Evolutionary conservation across 768 basidiomycete species (phyloP).

Genomic region (Lactarius sp.): DNA sequence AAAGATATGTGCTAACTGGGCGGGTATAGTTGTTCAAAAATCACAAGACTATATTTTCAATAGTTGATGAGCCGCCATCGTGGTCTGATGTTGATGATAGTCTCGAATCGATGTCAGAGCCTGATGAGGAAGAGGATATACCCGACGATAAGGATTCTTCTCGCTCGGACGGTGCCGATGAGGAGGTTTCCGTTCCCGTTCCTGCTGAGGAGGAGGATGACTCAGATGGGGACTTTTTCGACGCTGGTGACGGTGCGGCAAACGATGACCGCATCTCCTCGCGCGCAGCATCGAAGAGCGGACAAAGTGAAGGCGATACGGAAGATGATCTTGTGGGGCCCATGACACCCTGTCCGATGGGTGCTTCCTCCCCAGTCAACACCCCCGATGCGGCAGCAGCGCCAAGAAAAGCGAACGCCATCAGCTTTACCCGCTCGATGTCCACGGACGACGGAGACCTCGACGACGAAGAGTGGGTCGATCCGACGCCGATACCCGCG

Average conservation of each 20-base stretch:
- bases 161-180: slow-evolving; percentile 5
- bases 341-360: slow-evolving; percentile 55
- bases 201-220: slow-evolving; percentile 33
- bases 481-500: slow-evolving; percentile 48
- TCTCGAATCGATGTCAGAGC: slow-evolving; percentile 78
- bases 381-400: slow-evolving; percentile 13
- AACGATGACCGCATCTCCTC: slow-evolving; percentile 40
- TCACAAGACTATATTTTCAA: slow-evolving; percentile 69
- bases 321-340: slow-evolving; percentile 71
- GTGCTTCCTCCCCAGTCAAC: slow-evolving; percentile 27
- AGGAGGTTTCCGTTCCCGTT: slow-evolving; percentile 27
- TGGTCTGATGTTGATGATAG: slow-evolving; percentile 80
- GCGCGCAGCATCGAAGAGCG: slow-evolving; percentile 34
- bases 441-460: slow-evolving; percentile 37
- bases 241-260: slow-evolving; percentile 36
- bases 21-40: slow-evolving; percentile 38
- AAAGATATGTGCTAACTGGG: not conserved
- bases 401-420: slow-evolving; percentile 31
- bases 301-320: slow-evolving; percentile 55
- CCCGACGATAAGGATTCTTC: slow-evolving; percentile 39
- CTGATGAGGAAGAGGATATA: slow-evolving; percentile 58
- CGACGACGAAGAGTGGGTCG: slow-evolving; percentile 58
- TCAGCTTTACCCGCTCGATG: slow-evolving; percentile 33
- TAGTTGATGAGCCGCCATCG: slow-evolving; percentile 82
- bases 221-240: slow-evolving; percentile 48